These are phyloP conservation scores for Microdochium nivale DNA, from an alignment of 2,329 filamentous ascomycete species.

Conservation along the genomic window DNA sequence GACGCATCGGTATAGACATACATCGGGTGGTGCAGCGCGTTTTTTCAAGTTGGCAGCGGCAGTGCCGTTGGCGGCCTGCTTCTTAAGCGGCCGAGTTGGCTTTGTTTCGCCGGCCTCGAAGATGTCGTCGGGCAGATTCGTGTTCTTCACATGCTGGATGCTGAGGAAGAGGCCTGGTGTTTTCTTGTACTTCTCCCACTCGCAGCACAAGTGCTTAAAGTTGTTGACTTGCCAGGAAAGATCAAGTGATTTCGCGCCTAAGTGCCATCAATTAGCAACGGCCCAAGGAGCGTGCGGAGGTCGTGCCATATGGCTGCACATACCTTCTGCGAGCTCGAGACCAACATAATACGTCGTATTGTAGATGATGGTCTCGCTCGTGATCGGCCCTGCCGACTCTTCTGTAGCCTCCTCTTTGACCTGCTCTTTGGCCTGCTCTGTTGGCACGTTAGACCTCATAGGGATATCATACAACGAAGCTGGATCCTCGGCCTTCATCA, in stretches of 20 bases:
- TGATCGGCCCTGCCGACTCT: slow-evolving; percentile 3
- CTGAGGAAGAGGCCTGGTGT: slow-evolving; percentile 65
- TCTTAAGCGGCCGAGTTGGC: slow-evolving; percentile 49
- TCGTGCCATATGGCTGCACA: slow-evolving; percentile 17
- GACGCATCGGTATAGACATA: slow-evolving; percentile 12
- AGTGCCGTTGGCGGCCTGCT: slow-evolving; percentile 28
- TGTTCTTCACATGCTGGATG: slow-evolving; percentile 77
- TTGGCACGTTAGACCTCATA: background rate
- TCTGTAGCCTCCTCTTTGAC: slow-evolving; percentile 3
- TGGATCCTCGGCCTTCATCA: background rate
- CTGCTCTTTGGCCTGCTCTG: slow-evolving; percentile 2
- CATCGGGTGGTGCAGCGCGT: slow-evolving; percentile 35
- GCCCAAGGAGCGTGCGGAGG: slow-evolving; percentile 6
- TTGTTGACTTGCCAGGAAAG: slow-evolving; percentile 74
- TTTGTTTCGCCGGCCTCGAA: slow-evolving; percentile 73
- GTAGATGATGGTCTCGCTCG: slow-evolving; percentile 46
- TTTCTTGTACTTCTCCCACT: slow-evolving; percentile 66
- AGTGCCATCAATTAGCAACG: slow-evolving; percentile 21
- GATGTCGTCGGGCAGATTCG: slow-evolving; percentile 81
- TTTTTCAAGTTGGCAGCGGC: slow-evolving; percentile 29
- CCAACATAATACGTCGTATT: slow-evolving; percentile 95
- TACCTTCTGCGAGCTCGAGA: slow-evolving; percentile 69
- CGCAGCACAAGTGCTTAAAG: slow-evolving; percentile 75
- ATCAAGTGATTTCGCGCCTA: slow-evolving; percentile 63
- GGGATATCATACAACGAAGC: background rate